phyloP scores from a whole-genome alignment of 805 yeast species.

The Candida khao-thaluensis region DNA sequence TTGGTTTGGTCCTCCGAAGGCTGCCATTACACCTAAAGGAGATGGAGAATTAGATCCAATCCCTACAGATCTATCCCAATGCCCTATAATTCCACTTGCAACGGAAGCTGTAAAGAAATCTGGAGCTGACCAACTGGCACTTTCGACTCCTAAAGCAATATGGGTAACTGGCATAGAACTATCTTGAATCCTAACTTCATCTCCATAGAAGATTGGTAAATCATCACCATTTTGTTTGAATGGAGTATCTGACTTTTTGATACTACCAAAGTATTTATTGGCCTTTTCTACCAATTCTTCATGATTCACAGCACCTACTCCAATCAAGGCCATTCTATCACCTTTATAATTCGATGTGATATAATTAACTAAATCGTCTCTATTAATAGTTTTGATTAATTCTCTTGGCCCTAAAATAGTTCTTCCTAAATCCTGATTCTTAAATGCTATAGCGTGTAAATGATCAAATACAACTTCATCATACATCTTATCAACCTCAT shows the following conservation, averaged over 20 bases:
- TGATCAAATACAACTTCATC: slow-evolving; percentile 98
- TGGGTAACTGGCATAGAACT: slow-evolving; percentile 83
- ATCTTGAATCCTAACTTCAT: slow-evolving; percentile 83
- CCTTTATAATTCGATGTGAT: slow-evolving; percentile 88
- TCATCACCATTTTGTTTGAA: slow-evolving; percentile 74
- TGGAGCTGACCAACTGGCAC: slow-evolving; percentile 95
- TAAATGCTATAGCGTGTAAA: slow-evolving; percentile 87
- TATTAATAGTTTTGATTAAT: slow-evolving; percentile 75
- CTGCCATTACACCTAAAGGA: slow-evolving; percentile 68
- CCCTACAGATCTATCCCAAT: slow-evolving; percentile 94
- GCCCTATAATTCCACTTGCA: slow-evolving; percentile 94
- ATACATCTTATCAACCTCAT: slow-evolving; percentile 97
- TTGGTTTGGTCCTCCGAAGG: slow-evolving; percentile 54
- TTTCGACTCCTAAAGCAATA: slow-evolving; percentile 93
- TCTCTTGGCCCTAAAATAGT: slow-evolving; percentile 94
- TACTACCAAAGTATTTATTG: slow-evolving; percentile 69
- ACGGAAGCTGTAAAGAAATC: slow-evolving; percentile 94
- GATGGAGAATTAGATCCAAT: slow-evolving; percentile 83
- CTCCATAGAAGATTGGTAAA: slow-evolving; percentile 78
- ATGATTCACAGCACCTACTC: slow-evolving; percentile 93
- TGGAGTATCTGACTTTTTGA: slow-evolving; percentile 58
- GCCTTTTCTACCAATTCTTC: slow-evolving; percentile 78
- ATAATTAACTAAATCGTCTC: slow-evolving; percentile 74
- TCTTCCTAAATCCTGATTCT: slow-evolving; percentile 90
- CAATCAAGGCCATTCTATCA: slow-evolving; percentile 97